Percentiles rank a stretch among this genome's conserved stretches.
Conservation (phyloP, 2,329 filamentous ascomycete genomes). For the Gnomoniopsis sp. region DNA sequence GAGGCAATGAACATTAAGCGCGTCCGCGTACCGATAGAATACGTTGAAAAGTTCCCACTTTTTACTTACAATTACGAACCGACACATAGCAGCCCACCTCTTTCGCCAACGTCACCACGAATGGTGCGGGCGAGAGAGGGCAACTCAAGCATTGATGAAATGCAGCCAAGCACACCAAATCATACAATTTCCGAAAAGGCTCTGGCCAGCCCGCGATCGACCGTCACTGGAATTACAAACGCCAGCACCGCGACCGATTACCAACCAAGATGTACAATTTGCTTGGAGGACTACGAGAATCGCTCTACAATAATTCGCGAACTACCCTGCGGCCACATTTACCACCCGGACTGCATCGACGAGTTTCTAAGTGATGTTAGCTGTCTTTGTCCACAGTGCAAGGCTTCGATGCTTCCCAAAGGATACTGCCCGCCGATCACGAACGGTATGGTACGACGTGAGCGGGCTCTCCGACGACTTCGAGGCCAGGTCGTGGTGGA, state of each 20-base stretch:
- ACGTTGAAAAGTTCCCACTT: constrained; percentile 72
- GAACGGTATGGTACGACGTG: constrained; percentile 81
- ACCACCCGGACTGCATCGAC: constrained; percentile 89
- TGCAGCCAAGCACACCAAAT: constrained; percentile 8
- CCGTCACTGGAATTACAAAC: constrained; percentile 21
- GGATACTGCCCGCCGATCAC: constrained; percentile 69
- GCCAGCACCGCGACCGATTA: constrained; percentile 52
- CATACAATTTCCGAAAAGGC: constrained; percentile 20
- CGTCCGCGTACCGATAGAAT: constrained; percentile 68
- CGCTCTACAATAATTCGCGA: constrained; percentile 73
- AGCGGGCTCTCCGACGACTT: constrained; percentile 64
- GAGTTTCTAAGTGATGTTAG: constrained; percentile 74
- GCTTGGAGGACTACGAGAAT: constrained; percentile 74
- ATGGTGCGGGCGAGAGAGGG: constrained; percentile 6
- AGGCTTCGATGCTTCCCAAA: constrained; percentile 71
- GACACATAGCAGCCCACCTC: constrained; percentile 33
- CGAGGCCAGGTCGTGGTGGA: constrained; percentile 50
- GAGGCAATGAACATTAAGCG: constrained; percentile 83
- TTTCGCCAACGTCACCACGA: constrained; percentile 33
- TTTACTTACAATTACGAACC: constrained; percentile 69
- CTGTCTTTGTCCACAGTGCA: constrained; percentile 89
- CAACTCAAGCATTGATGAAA: constrained; percentile 7
- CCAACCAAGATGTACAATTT: constrained; percentile 87
- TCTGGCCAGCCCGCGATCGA: constrained; percentile 20
- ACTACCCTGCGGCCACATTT: constrained; percentile 87